Evolutionary conservation across 345 rosid genomes (phyloP).

Genomic region (Eucalyptus grandis): DNA sequence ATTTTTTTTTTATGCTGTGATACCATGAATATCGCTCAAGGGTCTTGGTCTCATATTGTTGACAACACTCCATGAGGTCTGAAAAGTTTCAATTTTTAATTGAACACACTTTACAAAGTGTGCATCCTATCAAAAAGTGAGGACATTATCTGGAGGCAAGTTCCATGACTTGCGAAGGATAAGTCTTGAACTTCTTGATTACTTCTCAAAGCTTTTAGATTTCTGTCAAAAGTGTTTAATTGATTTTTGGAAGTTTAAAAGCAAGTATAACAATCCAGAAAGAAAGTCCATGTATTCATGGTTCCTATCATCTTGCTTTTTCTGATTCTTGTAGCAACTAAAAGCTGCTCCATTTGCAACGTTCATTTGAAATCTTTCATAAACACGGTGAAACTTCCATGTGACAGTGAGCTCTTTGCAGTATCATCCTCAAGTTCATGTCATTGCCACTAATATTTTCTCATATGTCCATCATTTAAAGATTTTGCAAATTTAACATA

Average conservation of each 20-base stretch:
- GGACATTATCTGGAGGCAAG: neutral
- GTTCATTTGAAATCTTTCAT: neutral
- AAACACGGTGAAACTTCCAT: neutral
- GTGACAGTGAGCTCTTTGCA: neutral
- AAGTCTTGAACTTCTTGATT: neutral
- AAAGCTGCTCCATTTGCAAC: neutral
- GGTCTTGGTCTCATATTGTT: neutral
- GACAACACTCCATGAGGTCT: neutral
- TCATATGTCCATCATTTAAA: neutral
- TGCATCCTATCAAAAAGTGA: neutral
- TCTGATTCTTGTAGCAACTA: neutral
- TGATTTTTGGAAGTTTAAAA: neutral
- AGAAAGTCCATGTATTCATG: neutral
- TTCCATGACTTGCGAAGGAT: neutral
- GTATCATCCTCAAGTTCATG: neutral
- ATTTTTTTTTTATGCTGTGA: neutral
- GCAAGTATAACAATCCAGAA: neutral
- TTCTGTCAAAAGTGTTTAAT: neutral
- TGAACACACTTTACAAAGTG: neutral
- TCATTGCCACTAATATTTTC: neutral
- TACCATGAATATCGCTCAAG: neutral
- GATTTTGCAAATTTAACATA: neutral
- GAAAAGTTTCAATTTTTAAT: neutral
- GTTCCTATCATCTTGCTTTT: neutral
- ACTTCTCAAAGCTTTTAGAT: neutral